Evolutionary conservation across 257 asterid species (phyloP).

Genomic region (Solanum neorickii): DNA sequence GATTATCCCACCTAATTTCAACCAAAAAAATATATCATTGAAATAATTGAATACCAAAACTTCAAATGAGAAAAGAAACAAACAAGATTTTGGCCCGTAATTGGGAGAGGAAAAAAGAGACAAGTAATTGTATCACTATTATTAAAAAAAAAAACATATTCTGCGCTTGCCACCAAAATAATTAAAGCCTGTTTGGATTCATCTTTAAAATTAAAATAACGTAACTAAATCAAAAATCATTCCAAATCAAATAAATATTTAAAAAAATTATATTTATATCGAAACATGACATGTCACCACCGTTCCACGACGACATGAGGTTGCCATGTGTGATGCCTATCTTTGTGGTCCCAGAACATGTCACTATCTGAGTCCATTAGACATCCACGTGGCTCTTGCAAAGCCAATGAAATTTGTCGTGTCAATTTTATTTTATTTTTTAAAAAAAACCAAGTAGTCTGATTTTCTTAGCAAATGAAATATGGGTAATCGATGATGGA

Average conservation of each 20-base stretch:
- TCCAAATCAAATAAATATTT: too few relatives aligned
- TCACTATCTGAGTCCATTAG: not conserved
- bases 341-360: not conserved
- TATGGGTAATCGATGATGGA: not conserved
- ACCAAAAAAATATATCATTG: not conserved
- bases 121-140: constrained; percentile 19
- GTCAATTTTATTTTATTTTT: not conserved
- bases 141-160: not conserved
- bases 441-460: not conserved
- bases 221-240: too few relatives aligned
- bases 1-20: constrained; percentile 61
- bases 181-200: too few relatives aligned
- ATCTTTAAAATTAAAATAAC: too few relatives aligned
- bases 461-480: not conserved
- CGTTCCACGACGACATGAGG: not conserved
- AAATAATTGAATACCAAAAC: not conserved
- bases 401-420: not conserved
- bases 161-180: not conserved
- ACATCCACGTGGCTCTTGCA: not conserved
- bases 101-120: not conserved
- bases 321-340: not conserved
- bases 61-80: not conserved
- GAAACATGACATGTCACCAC: not conserved
- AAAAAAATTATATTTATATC: not conserved
- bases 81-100: not conserved